Base-by-base conservation (phyloP, 345 rosid species). In the Acer yangbiense region DNA sequence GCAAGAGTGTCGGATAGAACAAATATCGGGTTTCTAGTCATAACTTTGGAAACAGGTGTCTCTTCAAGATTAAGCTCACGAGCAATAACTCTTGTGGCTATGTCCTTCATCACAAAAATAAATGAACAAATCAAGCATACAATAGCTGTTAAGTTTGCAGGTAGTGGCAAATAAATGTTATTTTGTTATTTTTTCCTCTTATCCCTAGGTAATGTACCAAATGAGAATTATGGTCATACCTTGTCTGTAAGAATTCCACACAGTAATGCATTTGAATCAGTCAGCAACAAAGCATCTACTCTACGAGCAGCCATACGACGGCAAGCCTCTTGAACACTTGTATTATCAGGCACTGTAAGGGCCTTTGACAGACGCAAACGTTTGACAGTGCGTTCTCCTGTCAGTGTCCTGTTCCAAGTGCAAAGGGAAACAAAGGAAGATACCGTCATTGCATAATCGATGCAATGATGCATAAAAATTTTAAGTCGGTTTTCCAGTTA, bases 221-320 rank as follows among this genome's bases (percentile, higher is more conserved):
- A 39, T 6, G 39, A 66, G 73, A 74, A 61, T 44, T 32, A 46
- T 67, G 13, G 27, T 21, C 71, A 65, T 75, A 94, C 99, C 96
- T 93, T 97, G 80, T 94, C 99, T 0, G 99, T 97, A 71, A 97
- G 99, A 74, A 97, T 97, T 82, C 99, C 99, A 82, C 99, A 94
- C 69, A 97, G 97, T 79, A 97, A 86, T 27, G 94, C 96, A 82
- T 93, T 92, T 74, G 99, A 86, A 75, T 97, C 98, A 11, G 99
- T 97, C 27, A 97, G 87, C 84, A 97, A 80, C 68, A 94, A 82
- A 48, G 99, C 99, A 89, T 94, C 99, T 84, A 94, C 90, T 80
- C 92, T 83, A 29, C 98, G 96, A 76, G 99, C 88, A 83, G 94
- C 94, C 99, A 97, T 97, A 54, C 97, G 83, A 66, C 92, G 90